A percentile compares a stretch with the other conserved stretches of the same genome.
Evolutionary conservation across 2,329 filamentous ascomycete genomes (phyloP).

Genomic region (Aspergillus latus): DNA sequence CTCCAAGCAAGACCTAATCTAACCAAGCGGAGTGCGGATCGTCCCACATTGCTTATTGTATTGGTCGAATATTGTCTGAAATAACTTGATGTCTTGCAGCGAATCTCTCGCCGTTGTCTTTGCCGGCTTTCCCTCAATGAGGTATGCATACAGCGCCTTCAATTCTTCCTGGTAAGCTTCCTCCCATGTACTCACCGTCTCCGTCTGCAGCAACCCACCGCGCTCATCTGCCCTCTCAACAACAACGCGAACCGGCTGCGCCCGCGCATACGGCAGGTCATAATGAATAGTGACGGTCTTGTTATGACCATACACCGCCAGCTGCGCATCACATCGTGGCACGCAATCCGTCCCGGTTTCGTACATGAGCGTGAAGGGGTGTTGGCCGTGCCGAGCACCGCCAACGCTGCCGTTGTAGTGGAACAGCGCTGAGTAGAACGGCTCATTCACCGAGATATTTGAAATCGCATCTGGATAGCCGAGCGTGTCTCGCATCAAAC

Average conservation of each 20-base stretch:
- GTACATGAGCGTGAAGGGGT: conserved; percentile 55
- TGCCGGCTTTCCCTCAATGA: conserved; percentile 28
- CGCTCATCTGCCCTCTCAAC: conserved; percentile 34
- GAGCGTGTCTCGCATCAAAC: conserved; percentile 55
- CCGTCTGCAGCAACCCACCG: conserved; percentile 29
- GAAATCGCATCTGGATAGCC: conserved; percentile 51
- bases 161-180: conserved; percentile 41
- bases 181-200: conserved; percentile 35
- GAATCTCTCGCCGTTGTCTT: conserved; percentile 41
- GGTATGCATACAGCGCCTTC: conserved; percentile 36
- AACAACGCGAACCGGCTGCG: conserved; percentile 51
- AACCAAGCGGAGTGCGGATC: conserved; percentile 36
- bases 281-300: conserved; percentile 58
- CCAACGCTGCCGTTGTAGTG: conserved; percentile 30
- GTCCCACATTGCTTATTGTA: conserved; percentile 39
- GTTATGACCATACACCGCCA: conserved; percentile 51
- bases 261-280: conserved; percentile 61
- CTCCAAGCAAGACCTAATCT: background rate
- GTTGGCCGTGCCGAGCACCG: conserved; percentile 14
- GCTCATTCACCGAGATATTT: conserved; percentile 46
- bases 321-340: conserved; percentile 42
- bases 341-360: conserved; percentile 58
- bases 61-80: conserved; percentile 37
- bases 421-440: conserved; percentile 42
- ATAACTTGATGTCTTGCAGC: conserved; percentile 37